These are phyloP conservation scores for Begonia fuchsioides DNA, from an alignment of 306 rosid species.

Conservation along the genomic window DNA sequence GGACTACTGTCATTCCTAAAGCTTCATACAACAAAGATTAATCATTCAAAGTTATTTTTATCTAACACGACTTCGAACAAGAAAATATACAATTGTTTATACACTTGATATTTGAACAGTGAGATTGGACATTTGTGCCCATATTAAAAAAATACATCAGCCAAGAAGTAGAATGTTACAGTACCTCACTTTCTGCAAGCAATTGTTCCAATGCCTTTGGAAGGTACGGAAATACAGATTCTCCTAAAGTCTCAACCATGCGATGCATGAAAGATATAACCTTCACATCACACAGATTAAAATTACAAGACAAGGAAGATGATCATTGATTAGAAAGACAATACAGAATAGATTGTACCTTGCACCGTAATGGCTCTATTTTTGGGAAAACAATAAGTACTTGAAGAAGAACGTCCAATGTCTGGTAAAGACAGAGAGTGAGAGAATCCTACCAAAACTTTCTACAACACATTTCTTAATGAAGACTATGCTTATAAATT, in stretches of 20 bases:
- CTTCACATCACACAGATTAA: conserved; percentile 21
- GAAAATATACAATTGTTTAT: too few relatives aligned
- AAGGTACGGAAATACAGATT: conserved; percentile 81
- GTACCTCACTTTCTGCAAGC: conserved; percentile 83
- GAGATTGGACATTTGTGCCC: too few relatives aligned
- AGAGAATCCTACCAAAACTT: too few relatives aligned
- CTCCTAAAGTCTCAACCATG: conserved; percentile 88
- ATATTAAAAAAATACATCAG: conserved; percentile 5
- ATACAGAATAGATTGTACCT: conserved; percentile 35
- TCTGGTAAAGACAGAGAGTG: conserved; percentile 16
- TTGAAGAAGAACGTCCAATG: conserved; percentile 87
- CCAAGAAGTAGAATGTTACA: conserved; percentile 7
- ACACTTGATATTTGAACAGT: too few relatives aligned
- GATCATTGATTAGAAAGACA: conserved; percentile 2
- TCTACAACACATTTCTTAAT: too few relatives aligned
- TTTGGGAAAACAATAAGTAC: conserved; percentile 77
- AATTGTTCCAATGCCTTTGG: conserved; percentile 83
- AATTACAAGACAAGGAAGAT: background rate
- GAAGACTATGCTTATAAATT: too few relatives aligned
- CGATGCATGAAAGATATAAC: conserved; percentile 94
- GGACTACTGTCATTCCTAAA: too few relatives aligned
- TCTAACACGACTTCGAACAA: too few relatives aligned
- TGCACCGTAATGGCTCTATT: conserved; percentile 53
- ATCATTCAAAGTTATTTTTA: too few relatives aligned
- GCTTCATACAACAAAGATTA: too few relatives aligned